These are phyloP conservation scores for Sordaria brevicollis DNA, from an alignment of 495 filamentous ascomycete species.

Conservation along the genomic window DNA sequence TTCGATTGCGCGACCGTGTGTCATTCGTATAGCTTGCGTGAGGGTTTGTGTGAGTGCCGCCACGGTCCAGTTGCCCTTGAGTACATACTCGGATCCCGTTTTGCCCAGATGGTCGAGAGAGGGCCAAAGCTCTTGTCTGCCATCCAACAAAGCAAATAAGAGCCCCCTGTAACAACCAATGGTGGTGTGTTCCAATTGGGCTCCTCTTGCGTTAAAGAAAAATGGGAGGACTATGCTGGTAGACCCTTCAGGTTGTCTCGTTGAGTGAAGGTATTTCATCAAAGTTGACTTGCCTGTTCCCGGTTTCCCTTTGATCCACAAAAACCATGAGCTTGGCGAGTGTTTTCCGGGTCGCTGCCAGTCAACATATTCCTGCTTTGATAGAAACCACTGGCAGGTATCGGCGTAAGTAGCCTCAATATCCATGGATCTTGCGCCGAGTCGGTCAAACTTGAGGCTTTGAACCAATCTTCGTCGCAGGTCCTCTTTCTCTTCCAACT, in stretches of 20 bases:
- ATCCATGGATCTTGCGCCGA: not conserved
- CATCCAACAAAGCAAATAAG: constrained; percentile 14
- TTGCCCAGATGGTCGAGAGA: constrained; percentile 6
- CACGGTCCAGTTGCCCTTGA: constrained; percentile 8
- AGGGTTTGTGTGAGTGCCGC: constrained; percentile 16
- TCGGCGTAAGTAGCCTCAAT: not conserved
- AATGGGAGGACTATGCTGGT: constrained; percentile 2
- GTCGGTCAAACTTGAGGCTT: not conserved
- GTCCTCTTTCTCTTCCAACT: too few relatives aligned
- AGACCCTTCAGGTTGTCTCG: not conserved
- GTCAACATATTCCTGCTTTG: not conserved
- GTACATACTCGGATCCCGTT: not conserved
- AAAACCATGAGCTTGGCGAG: not conserved
- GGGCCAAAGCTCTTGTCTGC: constrained; percentile 10
- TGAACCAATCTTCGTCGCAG: not conserved
- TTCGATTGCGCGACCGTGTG: constrained; percentile 1
- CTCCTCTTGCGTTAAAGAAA: constrained; percentile 17
- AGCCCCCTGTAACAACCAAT: constrained; percentile 43
- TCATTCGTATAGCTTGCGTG: constrained; percentile 6
- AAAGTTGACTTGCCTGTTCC: not conserved
- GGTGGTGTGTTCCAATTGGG: constrained; percentile 33
- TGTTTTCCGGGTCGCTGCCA: not conserved
- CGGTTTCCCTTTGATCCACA: constrained; percentile 1
- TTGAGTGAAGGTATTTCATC: constrained; percentile 2
- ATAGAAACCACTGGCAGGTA: not conserved